Percentiles rank a stretch among this genome's conserved stretches.
Conservation (phyloP, 495 filamentous ascomycete species). For the Saxophila tyrrhenica region DNA sequence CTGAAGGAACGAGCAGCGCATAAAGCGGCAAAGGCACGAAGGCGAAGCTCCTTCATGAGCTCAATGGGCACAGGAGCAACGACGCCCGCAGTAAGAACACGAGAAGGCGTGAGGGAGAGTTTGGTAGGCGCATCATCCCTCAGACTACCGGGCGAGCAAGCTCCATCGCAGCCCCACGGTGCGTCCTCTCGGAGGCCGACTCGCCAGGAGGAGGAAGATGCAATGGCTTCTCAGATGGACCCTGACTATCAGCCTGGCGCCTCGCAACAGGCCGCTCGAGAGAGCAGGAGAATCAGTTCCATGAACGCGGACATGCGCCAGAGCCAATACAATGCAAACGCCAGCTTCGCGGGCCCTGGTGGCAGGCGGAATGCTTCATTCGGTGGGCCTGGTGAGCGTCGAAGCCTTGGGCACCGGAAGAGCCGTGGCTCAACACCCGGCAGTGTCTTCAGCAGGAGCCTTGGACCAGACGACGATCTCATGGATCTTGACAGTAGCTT, state of each 20-base stretch:
- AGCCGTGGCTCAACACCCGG: slow-evolving; percentile 28
- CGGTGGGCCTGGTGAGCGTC: slow-evolving; percentile 49
- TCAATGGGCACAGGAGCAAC: slow-evolving; percentile 63
- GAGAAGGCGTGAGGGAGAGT: slow-evolving; percentile 42
- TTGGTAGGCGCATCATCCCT: slow-evolving; percentile 36
- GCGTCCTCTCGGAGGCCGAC: slow-evolving; percentile 10
- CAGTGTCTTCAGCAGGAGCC: slow-evolving; percentile 19
- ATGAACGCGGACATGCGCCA: slow-evolving; percentile 75
- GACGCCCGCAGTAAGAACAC: slow-evolving; percentile 54
- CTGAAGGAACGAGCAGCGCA: slow-evolving; percentile 38
- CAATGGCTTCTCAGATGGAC: slow-evolving; percentile 62
- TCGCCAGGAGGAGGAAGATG: slow-evolving; percentile 35
- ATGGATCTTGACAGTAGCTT: slow-evolving; percentile 14
- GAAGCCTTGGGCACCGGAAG: slow-evolving; percentile 27
- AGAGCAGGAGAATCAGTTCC: slow-evolving; percentile 83
- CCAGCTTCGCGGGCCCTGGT: slow-evolving; percentile 34
- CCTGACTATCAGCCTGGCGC: slow-evolving; percentile 53
- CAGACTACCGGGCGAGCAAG: slow-evolving; percentile 6
- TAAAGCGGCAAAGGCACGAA: slow-evolving; percentile 48
- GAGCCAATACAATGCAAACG: slow-evolving; percentile 23
- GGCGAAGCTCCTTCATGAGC: slow-evolving; percentile 69
- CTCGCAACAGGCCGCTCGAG: slow-evolving; percentile 53
- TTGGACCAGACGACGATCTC: slow-evolving; percentile 12
- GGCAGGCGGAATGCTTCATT: slow-evolving; percentile 62
- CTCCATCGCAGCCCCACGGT: neutral